Base-by-base conservation (phyloP, 2,329 filamentous ascomycete genomes). In the Diaporthe batatas region DNA sequence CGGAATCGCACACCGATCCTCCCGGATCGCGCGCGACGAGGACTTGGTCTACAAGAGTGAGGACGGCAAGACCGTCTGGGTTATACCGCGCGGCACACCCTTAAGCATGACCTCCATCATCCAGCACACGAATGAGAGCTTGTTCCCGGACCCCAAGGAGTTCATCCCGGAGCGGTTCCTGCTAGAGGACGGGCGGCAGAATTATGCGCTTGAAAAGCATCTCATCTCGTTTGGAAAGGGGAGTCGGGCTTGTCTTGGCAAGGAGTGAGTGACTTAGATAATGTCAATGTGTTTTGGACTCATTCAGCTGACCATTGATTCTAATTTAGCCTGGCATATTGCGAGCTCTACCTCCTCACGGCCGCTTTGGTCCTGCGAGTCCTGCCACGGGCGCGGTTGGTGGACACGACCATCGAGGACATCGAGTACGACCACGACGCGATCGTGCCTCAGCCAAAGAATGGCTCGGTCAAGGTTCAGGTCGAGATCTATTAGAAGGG, bases 91-190 rank as follows among this genome's bases (percentile, higher is more conserved):
- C 4, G 78, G 77, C 16, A 76, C 71, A 29, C 72, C 75, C 2
- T 36, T 78, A 16, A 75, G 78, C 39, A 79, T 77, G 76, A 75
- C 72, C 2, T 32, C 68, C 1, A 39, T 42, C 7, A 54, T 79
- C 12, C 42, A 73, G 25, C 75, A 78, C 68, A 74, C 76, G 68
- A 73, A 79, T 57, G 75, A 77, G 72, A 42, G 36, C 11, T 1
- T 76, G 1, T 78, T 77, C 55, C 76, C 77, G 3, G 55, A 77
- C 58, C 76, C 77, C 12, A 23, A 76, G 49, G 54, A 57, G 23
- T 79, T 77, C 62, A 25, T 58, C 21, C 75, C 77, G 2, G 78
- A 79, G 72, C 73, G 77, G 11, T 79, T 77, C 77, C 55, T 79
- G 11, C 75, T 70, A 21, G 36, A 36, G 29, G n/a, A 75, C 11